phyloP scores from a whole-genome alignment of 2,329 filamentous ascomycete genomes.

The Sordariomycetes sp. region DNA sequence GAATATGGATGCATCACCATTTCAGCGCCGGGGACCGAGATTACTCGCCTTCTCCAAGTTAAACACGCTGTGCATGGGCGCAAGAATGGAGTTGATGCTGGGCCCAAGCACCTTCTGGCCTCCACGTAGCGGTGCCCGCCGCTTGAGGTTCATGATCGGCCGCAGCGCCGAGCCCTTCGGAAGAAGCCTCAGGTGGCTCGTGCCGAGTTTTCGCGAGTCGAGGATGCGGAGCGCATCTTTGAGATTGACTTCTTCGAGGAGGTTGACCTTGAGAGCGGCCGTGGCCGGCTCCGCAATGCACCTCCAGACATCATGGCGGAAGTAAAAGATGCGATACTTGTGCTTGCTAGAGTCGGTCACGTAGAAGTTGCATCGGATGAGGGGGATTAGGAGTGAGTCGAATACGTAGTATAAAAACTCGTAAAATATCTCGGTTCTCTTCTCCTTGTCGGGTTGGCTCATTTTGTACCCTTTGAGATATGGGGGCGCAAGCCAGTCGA shows the following conservation, averaged over 20 bases:
- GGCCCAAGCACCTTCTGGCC: constrained; percentile 53
- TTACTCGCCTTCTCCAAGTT: constrained; percentile 61
- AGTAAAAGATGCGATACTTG: constrained; percentile 79
- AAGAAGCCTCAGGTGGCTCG: constrained; percentile 68
- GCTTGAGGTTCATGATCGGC: constrained; percentile 78
- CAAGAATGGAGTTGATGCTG: constrained; percentile 41
- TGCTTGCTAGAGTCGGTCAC: constrained; percentile 82
- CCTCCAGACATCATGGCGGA: constrained; percentile 88
- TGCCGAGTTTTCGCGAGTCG: constrained; percentile 55
- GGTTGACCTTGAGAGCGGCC: constrained; percentile 50
- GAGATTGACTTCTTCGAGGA: constrained; percentile 68
- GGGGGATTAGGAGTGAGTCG: constrained; percentile 80
- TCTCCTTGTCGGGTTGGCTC: constrained; percentile 60
- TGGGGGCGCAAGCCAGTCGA: constrained; percentile 63
- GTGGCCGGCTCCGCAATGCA: constrained; percentile 65
- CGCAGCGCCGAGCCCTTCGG: constrained; percentile 70
- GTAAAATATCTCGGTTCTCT: constrained; percentile 66
- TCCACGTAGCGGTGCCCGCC: constrained; percentile 40
- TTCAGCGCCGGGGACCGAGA: neutral
- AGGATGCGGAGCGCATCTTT: constrained; percentile 47
- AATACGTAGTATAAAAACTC: constrained; percentile 91
- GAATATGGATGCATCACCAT: neutral
- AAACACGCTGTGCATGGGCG: constrained; percentile 65
- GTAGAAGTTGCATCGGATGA: constrained; percentile 83
- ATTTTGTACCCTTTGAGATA: constrained; percentile 39